Evolutionary conservation across 257 asterid species (phyloP), one percentile per base, ranked within the genome.

Genomic region (Solanum chiquidenum): DNA sequence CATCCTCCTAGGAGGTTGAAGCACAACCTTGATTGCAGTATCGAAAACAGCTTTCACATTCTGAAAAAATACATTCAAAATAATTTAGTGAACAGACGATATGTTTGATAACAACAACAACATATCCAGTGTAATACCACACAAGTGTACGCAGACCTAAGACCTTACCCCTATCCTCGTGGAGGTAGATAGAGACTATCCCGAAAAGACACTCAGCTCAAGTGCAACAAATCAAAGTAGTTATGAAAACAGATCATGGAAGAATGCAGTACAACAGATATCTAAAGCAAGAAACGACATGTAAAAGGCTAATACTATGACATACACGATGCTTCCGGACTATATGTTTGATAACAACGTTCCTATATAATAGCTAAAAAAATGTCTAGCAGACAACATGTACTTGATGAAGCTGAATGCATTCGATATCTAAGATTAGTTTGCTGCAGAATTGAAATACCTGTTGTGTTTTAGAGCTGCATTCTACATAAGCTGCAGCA

Each of bases 381-480:
- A 14, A 69, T 3, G 75, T 12, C 38, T 13, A 13, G 77, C 77
- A 16, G 79, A 29, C 5, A 5, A 14, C 13, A 6, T 18, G 29
- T 60, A 58, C 25, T 58, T 58, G 71, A 62, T n/a, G 71, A n/a
- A n/a, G 71, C 71, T 0, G 71, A n/a, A 62, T n/a, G 27, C 29
- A 38, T 74, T 9, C 38, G 12, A 37, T 62, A 10, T n/a, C 5
- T 9, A 83, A 34, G 85, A 40, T 74, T n/a, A 27, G 4, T 68
- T 49, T 46, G 10, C 72, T 71, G 86, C 7, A 74, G 4, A 46
- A 11, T 71, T 12, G 44, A 44, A 72, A 6, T 84, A 96, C 99
- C 98, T 95, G 99, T 83, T 96, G 99, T 86, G 99, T 96, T 93
- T 94, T 96, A 77, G 99, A 96, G 96, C 99, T 96, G 93, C 99